Evolutionary conservation across 495 filamentous ascomycete species (phyloP).

Genomic region (Astrocystis sublimbata): DNA sequence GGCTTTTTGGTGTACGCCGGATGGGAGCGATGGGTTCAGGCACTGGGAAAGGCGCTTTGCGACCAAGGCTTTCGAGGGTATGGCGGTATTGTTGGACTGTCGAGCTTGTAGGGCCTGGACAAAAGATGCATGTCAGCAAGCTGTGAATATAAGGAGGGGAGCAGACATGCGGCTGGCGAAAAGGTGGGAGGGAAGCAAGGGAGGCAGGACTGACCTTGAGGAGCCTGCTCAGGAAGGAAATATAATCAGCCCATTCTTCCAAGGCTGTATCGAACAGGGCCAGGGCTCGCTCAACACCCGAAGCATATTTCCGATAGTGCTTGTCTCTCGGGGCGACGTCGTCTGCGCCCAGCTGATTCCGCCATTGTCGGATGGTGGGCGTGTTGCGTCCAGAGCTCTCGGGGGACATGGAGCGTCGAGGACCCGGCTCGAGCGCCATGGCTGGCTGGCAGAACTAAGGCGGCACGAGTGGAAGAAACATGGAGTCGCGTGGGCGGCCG

Average conservation of each 20-base stretch:
- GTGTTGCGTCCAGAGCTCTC: constrained; percentile 76
- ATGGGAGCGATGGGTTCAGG: constrained; percentile 87
- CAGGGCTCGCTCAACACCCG: constrained; percentile 82
- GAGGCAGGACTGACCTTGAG: constrained; percentile 66
- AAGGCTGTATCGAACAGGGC: constrained; percentile 88
- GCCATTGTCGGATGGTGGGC: constrained; percentile 63
- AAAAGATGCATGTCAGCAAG: constrained; percentile 21
- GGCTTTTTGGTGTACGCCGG: constrained; percentile 97
- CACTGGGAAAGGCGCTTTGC: constrained; percentile 94
- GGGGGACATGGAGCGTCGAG: constrained; percentile 69
- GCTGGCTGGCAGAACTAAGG: constrained; percentile 35
- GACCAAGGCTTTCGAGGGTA: constrained; percentile 82
- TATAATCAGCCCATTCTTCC: constrained; percentile 99
- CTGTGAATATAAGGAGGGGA: not conserved
- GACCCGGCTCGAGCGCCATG: constrained; percentile 72
- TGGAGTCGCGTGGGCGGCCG: constrained; percentile 26
- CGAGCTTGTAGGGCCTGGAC: constrained; percentile 83
- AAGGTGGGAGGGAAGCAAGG: too few relatives aligned
- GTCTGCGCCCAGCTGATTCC: constrained; percentile 56
- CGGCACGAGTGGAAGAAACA: constrained; percentile 30
- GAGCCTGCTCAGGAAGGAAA: constrained; percentile 89
- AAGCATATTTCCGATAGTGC: constrained; percentile 86
- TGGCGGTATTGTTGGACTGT: constrained; percentile 64
- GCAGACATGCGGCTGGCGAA: too few relatives aligned
- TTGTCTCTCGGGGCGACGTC: constrained; percentile 82